Conservation (phyloP, 2,329 filamentous ascomycete species). For the Westerdykella sp. region DNA sequence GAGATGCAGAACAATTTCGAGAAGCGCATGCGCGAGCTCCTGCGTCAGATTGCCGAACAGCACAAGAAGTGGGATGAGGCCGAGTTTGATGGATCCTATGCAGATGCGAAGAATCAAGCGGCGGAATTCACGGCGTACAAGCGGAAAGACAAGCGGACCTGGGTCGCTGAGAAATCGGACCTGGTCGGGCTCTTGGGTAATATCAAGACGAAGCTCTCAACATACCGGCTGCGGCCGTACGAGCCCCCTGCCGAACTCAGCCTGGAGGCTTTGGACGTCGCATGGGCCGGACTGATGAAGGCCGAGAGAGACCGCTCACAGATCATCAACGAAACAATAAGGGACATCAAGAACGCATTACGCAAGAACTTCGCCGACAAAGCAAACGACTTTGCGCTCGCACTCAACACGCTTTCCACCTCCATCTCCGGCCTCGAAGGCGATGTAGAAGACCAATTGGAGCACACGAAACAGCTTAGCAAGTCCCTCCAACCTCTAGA, state of each 20-base stretch:
- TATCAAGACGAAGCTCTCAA: slow-evolving; percentile 97
- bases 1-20: slow-evolving; percentile 99
- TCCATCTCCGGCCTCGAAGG: slow-evolving; percentile 96
- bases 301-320: slow-evolving; percentile 85
- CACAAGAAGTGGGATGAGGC: slow-evolving; percentile 70
- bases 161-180: slow-evolving; percentile 98
- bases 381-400: slow-evolving; percentile 94
- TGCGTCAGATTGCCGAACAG: slow-evolving; percentile 69
- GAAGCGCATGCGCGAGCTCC: slow-evolving; percentile 75
- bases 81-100: slow-evolving; percentile 84
- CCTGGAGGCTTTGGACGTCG: slow-evolving; percentile 71
- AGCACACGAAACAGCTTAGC: slow-evolving; percentile 78
- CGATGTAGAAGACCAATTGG: slow-evolving; percentile 88
- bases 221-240: slow-evolving; percentile 85
- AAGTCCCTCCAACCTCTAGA: slow-evolving; percentile 85
- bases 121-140: slow-evolving; percentile 83
- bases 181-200: slow-evolving; percentile 88
- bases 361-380: slow-evolving; percentile 94
- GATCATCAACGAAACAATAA: slow-evolving; percentile 94
- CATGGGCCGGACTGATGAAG: slow-evolving; percentile 74
- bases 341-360: slow-evolving; percentile 95
- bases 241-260: slow-evolving; percentile 80
- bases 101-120: slow-evolving; percentile 83
- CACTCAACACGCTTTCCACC: slow-evolving; percentile 87
- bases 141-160: slow-evolving; percentile 79